These are phyloP conservation scores for Kwoniella shivajii DNA, from an alignment of 1,284 basidiomycete species.

Conservation along the genomic window DNA sequence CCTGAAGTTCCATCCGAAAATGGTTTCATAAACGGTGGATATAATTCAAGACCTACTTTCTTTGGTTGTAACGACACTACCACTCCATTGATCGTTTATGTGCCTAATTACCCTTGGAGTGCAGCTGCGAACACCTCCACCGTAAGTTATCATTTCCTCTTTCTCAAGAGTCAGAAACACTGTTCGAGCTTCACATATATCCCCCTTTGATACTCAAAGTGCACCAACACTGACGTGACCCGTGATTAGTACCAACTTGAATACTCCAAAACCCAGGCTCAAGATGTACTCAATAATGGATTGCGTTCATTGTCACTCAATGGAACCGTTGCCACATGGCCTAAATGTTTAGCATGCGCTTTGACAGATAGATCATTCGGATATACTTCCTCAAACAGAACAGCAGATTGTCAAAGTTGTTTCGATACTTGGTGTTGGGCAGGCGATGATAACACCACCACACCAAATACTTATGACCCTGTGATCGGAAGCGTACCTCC, in stretches of 20 bases:
- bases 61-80: constrained; percentile 52
- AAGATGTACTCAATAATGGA: constrained; percentile 41
- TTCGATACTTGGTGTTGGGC: constrained; percentile 53
- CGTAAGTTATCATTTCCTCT: constrained; percentile 20
- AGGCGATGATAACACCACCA: constrained; percentile 34
- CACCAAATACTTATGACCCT: constrained; percentile 30
- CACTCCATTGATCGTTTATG: constrained; percentile 55
- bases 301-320: constrained; percentile 46
- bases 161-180: too few relatives aligned
- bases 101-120: constrained; percentile 58
- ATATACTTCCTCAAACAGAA: constrained; percentile 38
- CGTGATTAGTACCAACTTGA: constrained; percentile 45
- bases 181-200: background rate
- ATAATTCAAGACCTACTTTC: constrained; percentile 58
- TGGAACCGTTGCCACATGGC: constrained; percentile 46
- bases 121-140: constrained; percentile 52
- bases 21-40: constrained; percentile 59
- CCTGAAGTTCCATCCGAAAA: constrained; percentile 55
- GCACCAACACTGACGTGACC: too few relatives aligned
- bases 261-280: constrained; percentile 49
- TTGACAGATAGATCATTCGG: constrained; percentile 51
- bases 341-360: constrained; percentile 55
- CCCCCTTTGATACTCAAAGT: background rate
- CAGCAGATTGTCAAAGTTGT: constrained; percentile 47
- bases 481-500: constrained; percentile 32